Evolutionary conservation across 1,284 basidiomycete genomes (phyloP).

Genomic region (Puccinia novopanici): DNA sequence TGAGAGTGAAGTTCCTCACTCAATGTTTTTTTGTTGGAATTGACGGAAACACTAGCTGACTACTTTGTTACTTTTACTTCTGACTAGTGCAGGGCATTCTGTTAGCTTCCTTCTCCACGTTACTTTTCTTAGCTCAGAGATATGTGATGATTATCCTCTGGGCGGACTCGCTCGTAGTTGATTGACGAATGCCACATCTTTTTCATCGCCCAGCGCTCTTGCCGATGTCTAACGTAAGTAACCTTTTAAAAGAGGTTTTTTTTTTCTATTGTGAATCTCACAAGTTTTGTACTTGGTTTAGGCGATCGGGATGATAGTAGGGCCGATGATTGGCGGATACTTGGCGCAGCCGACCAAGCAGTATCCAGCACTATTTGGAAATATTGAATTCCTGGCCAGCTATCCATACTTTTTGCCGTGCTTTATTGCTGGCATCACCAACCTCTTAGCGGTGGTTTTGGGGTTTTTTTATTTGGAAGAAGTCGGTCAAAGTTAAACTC

Average conservation of each 20-base stretch:
- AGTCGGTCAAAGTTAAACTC: slow-evolving; percentile 9
- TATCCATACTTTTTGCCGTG: slow-evolving; percentile 51
- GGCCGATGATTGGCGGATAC: slow-evolving; percentile 46
- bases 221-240: slow-evolving; percentile 28
- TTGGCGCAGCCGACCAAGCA: slow-evolving; percentile 40
- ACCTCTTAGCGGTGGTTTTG: slow-evolving; percentile 22
- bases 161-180: background rate
- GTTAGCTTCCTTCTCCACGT: background rate
- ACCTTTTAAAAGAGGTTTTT: no score
- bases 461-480: slow-evolving; percentile 49
- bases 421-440: slow-evolving; percentile 36
- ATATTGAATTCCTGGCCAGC: slow-evolving; percentile 8
- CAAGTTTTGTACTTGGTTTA: no score
- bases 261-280: no score
- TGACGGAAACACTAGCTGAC: no score
- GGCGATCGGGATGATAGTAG: slow-evolving; percentile 38
- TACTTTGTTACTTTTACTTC: background rate
- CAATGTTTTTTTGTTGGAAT: no score
- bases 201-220: background rate
- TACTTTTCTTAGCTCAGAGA: background rate
- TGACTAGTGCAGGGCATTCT: slow-evolving; percentile 9
- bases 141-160: background rate
- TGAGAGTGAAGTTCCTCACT: no score
- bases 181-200: background rate
- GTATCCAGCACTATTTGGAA: slow-evolving; percentile 36